phyloP scores from a whole-genome alignment of 179 eudicot species.

The Vitellaria paradoxa region DNA sequence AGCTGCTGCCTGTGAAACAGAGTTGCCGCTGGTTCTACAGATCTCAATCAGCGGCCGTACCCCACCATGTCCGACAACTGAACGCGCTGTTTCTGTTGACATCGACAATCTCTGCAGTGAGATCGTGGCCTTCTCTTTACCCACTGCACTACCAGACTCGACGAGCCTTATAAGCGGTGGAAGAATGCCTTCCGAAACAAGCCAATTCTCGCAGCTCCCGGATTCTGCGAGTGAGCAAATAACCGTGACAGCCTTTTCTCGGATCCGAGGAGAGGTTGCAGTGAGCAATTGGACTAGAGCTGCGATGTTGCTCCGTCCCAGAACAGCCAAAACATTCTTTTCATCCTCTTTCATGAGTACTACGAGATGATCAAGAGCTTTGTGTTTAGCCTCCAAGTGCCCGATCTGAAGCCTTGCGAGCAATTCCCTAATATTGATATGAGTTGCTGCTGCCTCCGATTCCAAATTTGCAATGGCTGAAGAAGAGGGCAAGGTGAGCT shows the following conservation, averaged over 20 bases:
- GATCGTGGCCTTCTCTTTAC: slow-evolving; percentile 72
- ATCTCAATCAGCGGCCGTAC: slow-evolving; percentile 64
- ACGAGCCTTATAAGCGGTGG: slow-evolving; percentile 80
- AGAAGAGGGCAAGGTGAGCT: slow-evolving; percentile 45
- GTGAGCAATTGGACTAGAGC: slow-evolving; percentile 83
- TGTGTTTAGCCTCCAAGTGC: slow-evolving; percentile 79
- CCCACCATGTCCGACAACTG: slow-evolving; percentile 79
- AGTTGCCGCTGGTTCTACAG: slow-evolving; percentile 56
- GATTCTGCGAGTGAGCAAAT: slow-evolving; percentile 81
- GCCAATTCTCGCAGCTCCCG: slow-evolving; percentile 79
- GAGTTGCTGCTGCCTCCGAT: slow-evolving; percentile 29
- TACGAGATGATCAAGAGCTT: slow-evolving; percentile 71
- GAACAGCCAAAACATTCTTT: slow-evolving; percentile 53
- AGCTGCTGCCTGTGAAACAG: slow-evolving; percentile 79
- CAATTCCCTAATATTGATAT: slow-evolving; percentile 55
- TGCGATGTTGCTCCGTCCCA: slow-evolving; percentile 78
- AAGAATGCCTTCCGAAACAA: slow-evolving; percentile 79
- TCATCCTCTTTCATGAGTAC: slow-evolving; percentile 90
- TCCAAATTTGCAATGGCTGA: slow-evolving; percentile 30
- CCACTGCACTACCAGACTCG: slow-evolving; percentile 77
- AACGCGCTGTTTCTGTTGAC: slow-evolving; percentile 67
- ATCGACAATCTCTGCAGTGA: slow-evolving; percentile 81
- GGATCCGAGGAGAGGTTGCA: slow-evolving; percentile 69
- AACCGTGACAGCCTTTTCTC: slow-evolving; percentile 75
- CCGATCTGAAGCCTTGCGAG: slow-evolving; percentile 97